Evolutionary conservation across 805 yeast genomes (phyloP).

Genomic region (Nakazawaea ambrosiae): DNA sequence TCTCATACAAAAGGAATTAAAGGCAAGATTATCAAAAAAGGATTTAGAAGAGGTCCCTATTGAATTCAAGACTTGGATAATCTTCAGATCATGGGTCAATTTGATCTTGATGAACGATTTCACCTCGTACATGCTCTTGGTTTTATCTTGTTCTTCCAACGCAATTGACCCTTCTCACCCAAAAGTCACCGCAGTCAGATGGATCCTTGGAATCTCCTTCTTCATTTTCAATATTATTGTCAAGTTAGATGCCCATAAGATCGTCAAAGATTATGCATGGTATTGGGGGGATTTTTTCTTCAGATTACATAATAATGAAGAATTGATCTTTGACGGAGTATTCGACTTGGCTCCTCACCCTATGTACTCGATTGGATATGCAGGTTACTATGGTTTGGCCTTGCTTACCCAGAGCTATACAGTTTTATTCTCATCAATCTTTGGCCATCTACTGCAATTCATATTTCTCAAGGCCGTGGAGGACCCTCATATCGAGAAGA

Average conservation of each 20-base stretch:
- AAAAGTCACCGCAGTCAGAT: conserved; percentile 40
- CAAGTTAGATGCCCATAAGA: conserved; percentile 79
- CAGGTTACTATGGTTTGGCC: conserved; percentile 82
- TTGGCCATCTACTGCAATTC: conserved; percentile 76
- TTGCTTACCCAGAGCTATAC: conserved; percentile 68
- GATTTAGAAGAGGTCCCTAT: conserved; percentile 40
- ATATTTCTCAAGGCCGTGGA: conserved; percentile 68
- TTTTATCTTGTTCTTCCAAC: conserved; percentile 34
- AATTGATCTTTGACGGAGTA: conserved; percentile 80
- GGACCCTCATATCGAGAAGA: conserved; percentile 81
- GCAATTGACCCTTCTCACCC: conserved; percentile 34
- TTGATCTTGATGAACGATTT: conserved; percentile 82
- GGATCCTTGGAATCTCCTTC: conserved; percentile 51
- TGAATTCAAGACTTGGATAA: conserved; percentile 78
- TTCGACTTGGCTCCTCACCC: conserved; percentile 90
- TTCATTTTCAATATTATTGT: conserved; percentile 78
- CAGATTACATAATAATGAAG: conserved; percentile 56
- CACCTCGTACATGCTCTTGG: conserved; percentile 63
- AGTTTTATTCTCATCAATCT: conserved; percentile 58
- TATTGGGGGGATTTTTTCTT: conserved; percentile 94
- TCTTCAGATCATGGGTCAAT: conserved; percentile 75
- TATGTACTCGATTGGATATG: conserved; percentile 85
- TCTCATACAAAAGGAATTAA: conserved; percentile 41
- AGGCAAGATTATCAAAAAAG: conserved; percentile 33
- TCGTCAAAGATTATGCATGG: conserved; percentile 89